These are phyloP conservation scores for Xylaria curta DNA, from an alignment of 495 filamentous ascomycete genomes.

Conservation along the genomic window DNA sequence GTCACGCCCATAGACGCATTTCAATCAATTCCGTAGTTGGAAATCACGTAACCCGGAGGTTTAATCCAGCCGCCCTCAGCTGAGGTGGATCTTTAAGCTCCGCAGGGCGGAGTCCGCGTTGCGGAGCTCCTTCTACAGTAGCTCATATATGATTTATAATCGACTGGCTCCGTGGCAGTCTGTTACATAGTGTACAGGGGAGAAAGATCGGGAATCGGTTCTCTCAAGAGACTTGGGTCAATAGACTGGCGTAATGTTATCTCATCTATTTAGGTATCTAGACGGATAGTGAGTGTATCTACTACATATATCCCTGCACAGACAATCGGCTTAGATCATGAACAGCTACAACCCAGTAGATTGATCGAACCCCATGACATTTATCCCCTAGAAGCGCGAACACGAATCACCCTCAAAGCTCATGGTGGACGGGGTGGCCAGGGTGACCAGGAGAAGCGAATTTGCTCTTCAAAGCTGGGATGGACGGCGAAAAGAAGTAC, in stretches of 20 bases:
- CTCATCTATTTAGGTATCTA: neutral
- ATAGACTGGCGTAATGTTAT: neutral
- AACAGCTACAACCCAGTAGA: neutral
- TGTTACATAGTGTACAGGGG: neutral
- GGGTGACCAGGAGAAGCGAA: conserved; percentile 16
- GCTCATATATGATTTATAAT: neutral
- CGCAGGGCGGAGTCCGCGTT: neutral
- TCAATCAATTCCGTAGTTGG: neutral
- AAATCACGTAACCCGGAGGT: conserved; percentile 17
- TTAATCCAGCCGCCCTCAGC: neutral
- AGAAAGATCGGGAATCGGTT: neutral
- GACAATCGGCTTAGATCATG: neutral
- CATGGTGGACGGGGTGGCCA: neutral
- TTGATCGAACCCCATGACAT: neutral
- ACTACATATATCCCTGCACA: neutral
- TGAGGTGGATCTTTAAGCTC: neutral
- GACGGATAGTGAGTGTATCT: neutral
- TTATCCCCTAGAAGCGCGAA: neutral
- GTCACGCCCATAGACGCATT: neutral
- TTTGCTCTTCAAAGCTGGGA: conserved; percentile 31
- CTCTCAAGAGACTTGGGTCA: neutral
- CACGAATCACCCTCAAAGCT: conserved; percentile 11
- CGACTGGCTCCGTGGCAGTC: neutral
- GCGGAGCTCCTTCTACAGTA: neutral
- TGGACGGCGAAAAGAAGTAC: conserved; percentile 49